Base-by-base conservation (phyloP, 352 stramenopile species). In the Chrysophaeum taylorii region DNA sequence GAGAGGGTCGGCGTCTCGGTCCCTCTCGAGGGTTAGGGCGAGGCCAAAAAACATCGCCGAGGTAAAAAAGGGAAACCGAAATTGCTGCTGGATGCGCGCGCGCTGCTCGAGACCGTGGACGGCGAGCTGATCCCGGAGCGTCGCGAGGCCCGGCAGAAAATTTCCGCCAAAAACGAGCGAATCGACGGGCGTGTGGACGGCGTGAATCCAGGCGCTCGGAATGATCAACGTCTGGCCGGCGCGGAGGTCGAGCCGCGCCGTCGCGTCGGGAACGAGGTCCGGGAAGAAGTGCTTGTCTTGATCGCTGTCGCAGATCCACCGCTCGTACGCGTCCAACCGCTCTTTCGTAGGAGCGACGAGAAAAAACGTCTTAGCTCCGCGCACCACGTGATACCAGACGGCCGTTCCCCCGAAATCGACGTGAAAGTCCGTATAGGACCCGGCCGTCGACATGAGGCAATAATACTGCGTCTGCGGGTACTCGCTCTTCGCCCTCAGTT, bases 371-470 rank as follows among this genome's bases (percentile, higher is more conserved):
- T 92, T 92, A 25, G 68, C 57, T 25, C 85, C 85, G 35, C 43
- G 64, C 0, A 90, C 70, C 9, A 92, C 76, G 73, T 92, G 85
- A 53, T 89, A 89, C 85, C 85, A 92, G 25, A 92, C 86, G 25
- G 79, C 79, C 18, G 83, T 87, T 39, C 86, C 86, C 35, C 86
- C 86, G 77, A 92, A 92, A 69, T 92, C 86, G 29, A 90, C 71
- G 77, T 92, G 86, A 75, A 92, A 92, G 71, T 92, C 85, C 2
- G 85, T 92, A 62, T 87, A 91, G 29, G 70, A 82, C 15, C 84
- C 84, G 7, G 68, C 74, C 25, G 82, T 77, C 48, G 70, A 82
- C 68, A 87, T 90, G 37, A 92, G 75, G 71, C 84, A 90, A 74
- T 92, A 92, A 67, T 89, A 85, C 42, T 87, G 76, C 21, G 89